Evolutionary conservation across 306 rosid genomes (phyloP).

Genomic region (Trifolium fragiferum): DNA sequence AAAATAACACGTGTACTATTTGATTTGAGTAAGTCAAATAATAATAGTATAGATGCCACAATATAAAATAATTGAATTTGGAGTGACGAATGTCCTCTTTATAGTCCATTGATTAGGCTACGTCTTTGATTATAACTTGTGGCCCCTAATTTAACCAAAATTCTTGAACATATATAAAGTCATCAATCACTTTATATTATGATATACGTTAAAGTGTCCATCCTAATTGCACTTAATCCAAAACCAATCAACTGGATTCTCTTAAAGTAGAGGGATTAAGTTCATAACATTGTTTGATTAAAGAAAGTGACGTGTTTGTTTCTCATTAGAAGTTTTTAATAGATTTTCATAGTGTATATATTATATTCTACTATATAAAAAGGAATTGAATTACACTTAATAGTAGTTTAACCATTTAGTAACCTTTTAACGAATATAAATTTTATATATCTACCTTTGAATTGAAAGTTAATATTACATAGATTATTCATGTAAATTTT

Average conservation of each 20-base stretch:
- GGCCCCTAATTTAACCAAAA: constrained; percentile 46
- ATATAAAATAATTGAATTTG: constrained; percentile 34
- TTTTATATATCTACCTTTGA: too few species aligned
- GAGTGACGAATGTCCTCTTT: constrained; percentile 49
- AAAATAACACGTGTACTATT: too few species aligned
- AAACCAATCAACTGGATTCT: constrained; percentile 52
- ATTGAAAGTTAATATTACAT: too few species aligned
- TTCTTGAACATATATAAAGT: constrained; percentile 40
- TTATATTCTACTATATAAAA: too few species aligned
- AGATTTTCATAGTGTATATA: too few species aligned
- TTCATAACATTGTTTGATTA: constrained; percentile 47
- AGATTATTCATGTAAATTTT: too few species aligned
- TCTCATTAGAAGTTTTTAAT: constrained; percentile 4
- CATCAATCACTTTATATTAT: constrained; percentile 46
- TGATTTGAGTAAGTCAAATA: too few species aligned
- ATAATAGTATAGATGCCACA: too few species aligned
- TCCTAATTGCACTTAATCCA: constrained; percentile 52
- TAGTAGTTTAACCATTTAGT: too few species aligned
- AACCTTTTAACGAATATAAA: too few species aligned
- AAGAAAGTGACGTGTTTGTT: constrained; percentile 42
- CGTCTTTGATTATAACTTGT: constrained; percentile 54
- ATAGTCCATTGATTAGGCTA: constrained; percentile 53
- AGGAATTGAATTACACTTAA: too few species aligned
- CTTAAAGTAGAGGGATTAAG: constrained; percentile 40
- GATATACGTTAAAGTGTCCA: constrained; percentile 39